Conservation (phyloP, 495 filamentous ascomycete genomes). For the Lineolata rhizophorae region DNA sequence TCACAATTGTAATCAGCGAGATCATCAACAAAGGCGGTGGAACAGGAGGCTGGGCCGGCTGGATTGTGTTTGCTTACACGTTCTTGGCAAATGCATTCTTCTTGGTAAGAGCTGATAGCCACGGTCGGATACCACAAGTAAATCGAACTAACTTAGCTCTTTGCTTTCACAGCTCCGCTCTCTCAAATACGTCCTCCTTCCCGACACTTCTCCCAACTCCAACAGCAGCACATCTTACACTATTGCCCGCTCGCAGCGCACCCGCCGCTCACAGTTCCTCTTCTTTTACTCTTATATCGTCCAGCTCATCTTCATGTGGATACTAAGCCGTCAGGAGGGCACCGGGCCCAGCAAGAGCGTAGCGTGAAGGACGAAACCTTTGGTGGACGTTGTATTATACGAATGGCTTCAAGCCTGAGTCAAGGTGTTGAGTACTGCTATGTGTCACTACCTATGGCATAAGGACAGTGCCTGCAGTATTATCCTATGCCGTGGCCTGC, state of each 20-base stretch:
- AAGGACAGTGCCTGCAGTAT: too few relatives aligned
- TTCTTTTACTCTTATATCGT: conserved; percentile 89
- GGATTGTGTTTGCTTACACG: conserved; percentile 74
- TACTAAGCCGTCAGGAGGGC: conserved; percentile 58
- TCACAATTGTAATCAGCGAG: conserved; percentile 58
- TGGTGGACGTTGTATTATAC: too few relatives aligned
- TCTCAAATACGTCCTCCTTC: conserved; percentile 84
- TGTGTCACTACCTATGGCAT: too few relatives aligned
- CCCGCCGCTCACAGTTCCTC: conserved; percentile 79
- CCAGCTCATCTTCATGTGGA: conserved; percentile 90
- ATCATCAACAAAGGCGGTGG: conserved; percentile 53
- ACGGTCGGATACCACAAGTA: conserved; percentile 1
- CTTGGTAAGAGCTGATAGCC: conserved; percentile 46
- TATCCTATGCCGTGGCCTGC: too few relatives aligned
- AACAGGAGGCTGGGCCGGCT: conserved; percentile 69
- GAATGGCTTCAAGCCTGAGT: too few relatives aligned
- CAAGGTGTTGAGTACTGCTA: too few relatives aligned
- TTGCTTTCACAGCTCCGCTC: conserved; percentile 50
- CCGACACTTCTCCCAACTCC: conserved; percentile 38
- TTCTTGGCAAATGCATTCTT: conserved; percentile 93
- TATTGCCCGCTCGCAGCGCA: conserved; percentile 62
- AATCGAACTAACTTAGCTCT: conserved; percentile 2
- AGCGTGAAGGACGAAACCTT: too few relatives aligned
- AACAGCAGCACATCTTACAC: conserved; percentile 52
- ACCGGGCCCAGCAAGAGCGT: too few relatives aligned